Base-by-base conservation (phyloP, 2,329 filamentous ascomycete species). In the Akanthomyces uredinophilus region DNA sequence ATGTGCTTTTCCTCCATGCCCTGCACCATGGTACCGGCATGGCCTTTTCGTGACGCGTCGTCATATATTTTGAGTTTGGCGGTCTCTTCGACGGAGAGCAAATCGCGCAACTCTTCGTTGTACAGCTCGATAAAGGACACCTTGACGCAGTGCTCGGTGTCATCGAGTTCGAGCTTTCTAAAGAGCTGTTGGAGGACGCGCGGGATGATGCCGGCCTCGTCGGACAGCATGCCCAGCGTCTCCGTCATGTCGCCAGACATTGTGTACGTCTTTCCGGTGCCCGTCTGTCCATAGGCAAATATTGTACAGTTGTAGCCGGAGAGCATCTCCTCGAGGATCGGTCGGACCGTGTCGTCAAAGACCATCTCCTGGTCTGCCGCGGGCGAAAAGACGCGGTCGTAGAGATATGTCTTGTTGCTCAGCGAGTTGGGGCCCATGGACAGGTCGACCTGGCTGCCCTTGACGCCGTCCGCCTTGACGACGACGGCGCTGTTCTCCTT, bases 41-140 rank as follows among this genome's bases (percentile, higher is more conserved):
- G 87, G n/a, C 92, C 92, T 71, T 91, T 93, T 70, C 91, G 91
- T 63, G 87, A 90, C 49, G 88, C 88, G 71, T 97, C 95, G 66
- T 99, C 95, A 72, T 88, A 99, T 62, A 99, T 97, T 73, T 98
- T 99, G 57, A 99, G 80, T 74, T 97, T 98, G 14, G 85, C 81
- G 64, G 80, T 85, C 59, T 97, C 93, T 58, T 99, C 95, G 0
- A 82, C 75, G 0, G 94, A 87, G 4, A 98, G 86, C 39, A 99
- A 77, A 73, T 99, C 95, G 47, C 94, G 89, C 29, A 99, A 82
- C 70, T 99, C 95, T 75, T 99, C 95, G 72, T 99, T 99, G 79
- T 99, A 99, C 0, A 99, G 81, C 73, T 99, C 95, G 70, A 99
- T 98, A 71, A 98, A 99, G 0, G 96, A 99, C 77, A 93, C 97